Percentiles rank a stretch among this genome's conserved stretches.
Evolutionary conservation across 176 grass and related monocot genomes (phyloP).

Genomic region (Poa annua): DNA sequence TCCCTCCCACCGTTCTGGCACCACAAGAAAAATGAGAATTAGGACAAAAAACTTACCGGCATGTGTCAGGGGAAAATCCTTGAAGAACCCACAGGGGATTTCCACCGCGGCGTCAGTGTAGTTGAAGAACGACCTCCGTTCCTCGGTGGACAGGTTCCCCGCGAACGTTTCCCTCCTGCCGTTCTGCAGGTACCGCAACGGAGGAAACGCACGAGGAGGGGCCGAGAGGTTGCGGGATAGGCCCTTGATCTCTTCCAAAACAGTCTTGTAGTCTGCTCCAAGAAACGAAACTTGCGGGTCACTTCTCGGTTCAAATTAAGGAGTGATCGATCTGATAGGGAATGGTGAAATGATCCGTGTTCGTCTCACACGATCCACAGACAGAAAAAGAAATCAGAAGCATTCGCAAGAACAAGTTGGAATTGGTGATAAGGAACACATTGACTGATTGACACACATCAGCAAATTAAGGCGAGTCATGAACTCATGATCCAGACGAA

Average conservation of each 20-base stretch:
- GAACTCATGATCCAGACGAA: background rate
- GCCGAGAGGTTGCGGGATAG: conserved; percentile 50
- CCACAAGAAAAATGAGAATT: too few relatives aligned
- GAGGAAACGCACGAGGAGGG: background rate
- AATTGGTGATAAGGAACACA: background rate
- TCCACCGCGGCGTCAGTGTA: conserved; percentile 43
- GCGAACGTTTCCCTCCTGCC: conserved; percentile 56
- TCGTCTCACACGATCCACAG: background rate
- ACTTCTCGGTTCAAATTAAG: background rate
- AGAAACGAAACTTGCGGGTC: background rate
- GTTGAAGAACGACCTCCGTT: conserved; percentile 66
- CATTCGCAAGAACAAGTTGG: background rate
- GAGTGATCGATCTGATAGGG: background rate
- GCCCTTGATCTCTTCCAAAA: conserved; percentile 60
- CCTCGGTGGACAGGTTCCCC: conserved; percentile 59
- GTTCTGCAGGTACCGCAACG: conserved; percentile 54
- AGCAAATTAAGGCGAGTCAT: background rate
- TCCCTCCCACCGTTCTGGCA: too few relatives aligned
- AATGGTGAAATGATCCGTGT: background rate
- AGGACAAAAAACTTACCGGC: conserved; percentile 33
- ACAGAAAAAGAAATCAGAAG: background rate
- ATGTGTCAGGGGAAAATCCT: conserved; percentile 56
- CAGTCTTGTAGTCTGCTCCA: conserved; percentile 61
- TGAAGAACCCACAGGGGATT: conserved; percentile 83
- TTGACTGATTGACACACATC: too few relatives aligned